Evolutionary conservation across 2,329 filamentous ascomycete genomes (phyloP).

Genomic region (Aurifilum marmelostoma): DNA sequence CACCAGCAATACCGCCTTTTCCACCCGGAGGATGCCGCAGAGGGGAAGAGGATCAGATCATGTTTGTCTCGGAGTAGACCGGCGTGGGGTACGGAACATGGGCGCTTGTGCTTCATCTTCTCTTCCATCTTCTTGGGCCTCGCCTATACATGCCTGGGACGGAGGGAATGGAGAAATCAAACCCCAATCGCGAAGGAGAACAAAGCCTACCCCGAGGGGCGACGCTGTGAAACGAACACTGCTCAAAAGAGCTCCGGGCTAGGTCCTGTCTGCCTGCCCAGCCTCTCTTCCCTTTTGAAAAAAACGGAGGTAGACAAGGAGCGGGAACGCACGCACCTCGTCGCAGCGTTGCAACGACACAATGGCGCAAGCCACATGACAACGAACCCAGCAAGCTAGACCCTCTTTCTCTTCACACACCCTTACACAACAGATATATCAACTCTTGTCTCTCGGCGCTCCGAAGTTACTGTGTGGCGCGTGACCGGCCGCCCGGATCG

Average conservation of each 20-base stretch:
- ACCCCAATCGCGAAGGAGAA: too few species aligned
- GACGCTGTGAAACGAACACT: not conserved
- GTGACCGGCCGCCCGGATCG: not conserved
- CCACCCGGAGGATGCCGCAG: not conserved
- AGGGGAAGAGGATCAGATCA: not conserved
- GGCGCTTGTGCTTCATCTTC: not conserved
- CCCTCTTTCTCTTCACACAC: not conserved
- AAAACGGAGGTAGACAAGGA: not conserved
- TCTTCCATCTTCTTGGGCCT: not conserved
- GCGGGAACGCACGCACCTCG: slow-evolving; percentile 9
- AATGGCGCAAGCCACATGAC: slow-evolving; percentile 6
- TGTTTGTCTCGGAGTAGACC: slow-evolving; percentile 1
- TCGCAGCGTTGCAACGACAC: slow-evolving; percentile 1
- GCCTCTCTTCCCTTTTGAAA: not conserved
- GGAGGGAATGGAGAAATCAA: too few species aligned
- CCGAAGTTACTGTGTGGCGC: not conserved
- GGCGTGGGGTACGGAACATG: not conserved
- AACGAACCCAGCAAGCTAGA: not conserved
- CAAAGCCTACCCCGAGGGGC: not conserved
- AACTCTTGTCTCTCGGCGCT: not conserved
- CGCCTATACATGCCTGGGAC: not conserved
- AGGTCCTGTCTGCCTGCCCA: not conserved
- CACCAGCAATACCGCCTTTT: not conserved
- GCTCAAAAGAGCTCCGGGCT: not conserved
- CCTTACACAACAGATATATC: too few species aligned